These are phyloP conservation scores for Sugiyamaella floridensis DNA, from an alignment of 805 yeast genomes.

Conservation along the genomic window DNA sequence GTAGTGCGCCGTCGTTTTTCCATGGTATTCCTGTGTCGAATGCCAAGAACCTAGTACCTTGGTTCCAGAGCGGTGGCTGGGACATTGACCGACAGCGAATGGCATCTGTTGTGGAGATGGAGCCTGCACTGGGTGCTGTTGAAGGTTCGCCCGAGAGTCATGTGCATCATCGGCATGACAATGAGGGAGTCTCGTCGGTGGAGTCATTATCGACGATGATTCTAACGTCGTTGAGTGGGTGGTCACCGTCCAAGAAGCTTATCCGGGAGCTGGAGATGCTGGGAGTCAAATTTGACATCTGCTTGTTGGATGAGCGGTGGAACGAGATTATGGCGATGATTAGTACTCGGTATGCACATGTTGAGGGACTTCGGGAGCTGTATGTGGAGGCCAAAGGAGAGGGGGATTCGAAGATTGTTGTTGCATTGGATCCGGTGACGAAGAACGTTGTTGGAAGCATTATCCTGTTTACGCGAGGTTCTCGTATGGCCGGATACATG, in stretches of 20 bases:
- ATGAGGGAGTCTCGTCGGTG: background rate
- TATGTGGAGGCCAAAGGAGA: conserved; percentile 20
- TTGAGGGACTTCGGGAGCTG: conserved; percentile 21
- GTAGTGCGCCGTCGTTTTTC: conserved; percentile 41
- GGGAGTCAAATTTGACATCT: conserved; percentile 52
- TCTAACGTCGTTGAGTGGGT: conserved; percentile 36
- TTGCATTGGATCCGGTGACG: conserved; percentile 48
- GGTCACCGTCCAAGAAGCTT: conserved; percentile 50
- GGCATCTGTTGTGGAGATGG: background rate
- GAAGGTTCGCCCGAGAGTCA: conserved; percentile 2
- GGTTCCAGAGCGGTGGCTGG: conserved; percentile 25
- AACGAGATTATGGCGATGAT: conserved; percentile 39
- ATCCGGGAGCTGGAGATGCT: conserved; percentile 50
- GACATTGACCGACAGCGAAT: conserved; percentile 11
- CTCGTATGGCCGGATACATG: conserved; percentile 40
- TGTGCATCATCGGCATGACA: conserved; percentile 3
- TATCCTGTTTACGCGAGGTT: conserved; percentile 36
- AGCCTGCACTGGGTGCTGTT: background rate
- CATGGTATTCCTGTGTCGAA: conserved; percentile 18
- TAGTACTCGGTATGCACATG: conserved; percentile 20
- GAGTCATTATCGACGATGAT: conserved; percentile 28
- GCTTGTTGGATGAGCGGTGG: conserved; percentile 28
- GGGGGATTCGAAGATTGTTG: conserved; percentile 41
- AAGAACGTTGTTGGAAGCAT: conserved; percentile 44
- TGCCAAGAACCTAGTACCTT: conserved; percentile 9